Evolutionary conservation across 2,329 filamentous ascomycete genomes (phyloP), one percentile per base, ranked within the genome.

Genomic region (Aphanoascus verrucosus): DNA sequence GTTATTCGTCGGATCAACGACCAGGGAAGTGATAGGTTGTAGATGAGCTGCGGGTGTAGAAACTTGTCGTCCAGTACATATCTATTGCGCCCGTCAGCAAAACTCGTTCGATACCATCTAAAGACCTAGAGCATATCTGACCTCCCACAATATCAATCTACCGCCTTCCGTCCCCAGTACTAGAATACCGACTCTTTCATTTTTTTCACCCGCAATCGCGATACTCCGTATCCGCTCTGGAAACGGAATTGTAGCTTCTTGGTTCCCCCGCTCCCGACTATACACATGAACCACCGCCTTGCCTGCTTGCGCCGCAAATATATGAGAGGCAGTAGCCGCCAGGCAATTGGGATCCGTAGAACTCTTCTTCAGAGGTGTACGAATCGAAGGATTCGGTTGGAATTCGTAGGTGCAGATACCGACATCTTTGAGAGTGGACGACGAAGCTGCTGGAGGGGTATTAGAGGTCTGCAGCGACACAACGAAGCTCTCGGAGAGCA

Each of bases 251-350:
- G 88, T 79, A 5, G 88, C 86, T 71, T 97, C 91, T 65, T 96
- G 89, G 62, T 86, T 93, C 28, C 86, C 86, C 58, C 86, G 86
- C 55, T 83, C 77, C 53, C 89, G 80, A 55, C 81, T 90, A 71
- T 97, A 98, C 53, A 98, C 88, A 70, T 97, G 88, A 1, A 98
- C 79, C 41, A 94, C 86, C 0, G 89, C 88, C 69, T 95, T 97
- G 59, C 90, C 89, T 48, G 85, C 79, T 68, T 98, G 93, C 3
- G 88, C 91, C 3, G 90, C 85, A 67, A 95, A 98, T 45, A 97
- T 77, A 67, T 98, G 93, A 17, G 84, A 84, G 43, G 80, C 76
- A 69, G 79, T 94, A 61, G 90, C 78, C 31, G 88, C 90, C 53
- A 98, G 74, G 61, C 87, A 85, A 68, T 91, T 87, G 55, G 78